Evolutionary conservation across 2,329 filamentous ascomycete species (phyloP).

Genomic region (Fusarium austroafricanum): DNA sequence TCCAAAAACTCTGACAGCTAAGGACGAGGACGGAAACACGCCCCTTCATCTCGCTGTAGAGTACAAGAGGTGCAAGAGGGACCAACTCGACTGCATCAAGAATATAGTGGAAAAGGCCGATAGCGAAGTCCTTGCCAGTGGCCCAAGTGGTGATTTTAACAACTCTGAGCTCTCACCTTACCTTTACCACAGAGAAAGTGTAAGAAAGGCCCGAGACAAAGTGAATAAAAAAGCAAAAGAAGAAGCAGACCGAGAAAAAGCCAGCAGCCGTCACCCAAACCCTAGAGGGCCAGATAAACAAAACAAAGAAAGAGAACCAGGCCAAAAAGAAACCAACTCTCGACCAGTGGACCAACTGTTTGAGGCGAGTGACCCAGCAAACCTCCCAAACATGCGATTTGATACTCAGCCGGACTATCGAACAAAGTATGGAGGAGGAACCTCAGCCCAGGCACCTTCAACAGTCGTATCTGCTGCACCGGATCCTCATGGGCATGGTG

Average conservation of each 20-base stretch:
- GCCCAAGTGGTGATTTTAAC: constrained; percentile 28
- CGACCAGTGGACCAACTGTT: neutral
- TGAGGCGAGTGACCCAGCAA: neutral
- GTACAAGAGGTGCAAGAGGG: constrained; percentile 36
- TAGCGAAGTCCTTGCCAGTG: neutral
- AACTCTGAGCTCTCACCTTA: constrained; percentile 28
- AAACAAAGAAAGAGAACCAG: neutral
- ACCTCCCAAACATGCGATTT: neutral
- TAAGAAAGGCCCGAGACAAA: neutral
- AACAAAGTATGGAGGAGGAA: constrained; percentile 1
- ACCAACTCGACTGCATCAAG: constrained; percentile 32
- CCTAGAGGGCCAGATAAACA: neutral
- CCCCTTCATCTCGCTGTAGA: constrained; percentile 42
- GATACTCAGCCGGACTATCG: neutral
- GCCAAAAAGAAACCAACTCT: neutral
- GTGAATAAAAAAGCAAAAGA: neutral
- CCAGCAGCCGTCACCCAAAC: too few species aligned
- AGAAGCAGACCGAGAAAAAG: too few species aligned
- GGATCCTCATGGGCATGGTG: neutral
- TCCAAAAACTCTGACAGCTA: constrained; percentile 22
- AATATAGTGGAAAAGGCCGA: constrained; percentile 35
- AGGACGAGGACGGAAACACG: constrained; percentile 25
- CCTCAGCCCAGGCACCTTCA: neutral
- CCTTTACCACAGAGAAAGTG: constrained; percentile 30
- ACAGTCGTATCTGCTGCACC: neutral